Evolutionary conservation across 2,329 filamentous ascomycete genomes (phyloP).

Genomic region (Leptosphaerulina australis): DNA sequence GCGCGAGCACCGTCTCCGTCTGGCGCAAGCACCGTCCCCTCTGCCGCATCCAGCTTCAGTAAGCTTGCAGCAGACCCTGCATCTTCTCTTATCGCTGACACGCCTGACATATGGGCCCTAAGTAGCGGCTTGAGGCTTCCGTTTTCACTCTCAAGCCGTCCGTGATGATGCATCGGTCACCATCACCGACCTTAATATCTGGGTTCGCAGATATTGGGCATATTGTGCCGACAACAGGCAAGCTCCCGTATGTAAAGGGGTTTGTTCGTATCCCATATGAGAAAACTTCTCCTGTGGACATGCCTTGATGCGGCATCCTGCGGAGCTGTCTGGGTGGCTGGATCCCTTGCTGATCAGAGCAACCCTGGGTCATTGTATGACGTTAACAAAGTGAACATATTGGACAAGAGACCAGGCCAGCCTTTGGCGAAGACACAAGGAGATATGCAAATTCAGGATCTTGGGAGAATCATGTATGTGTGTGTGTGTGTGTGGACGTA

Average conservation of each 20-base stretch:
- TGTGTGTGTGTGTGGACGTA: too few relatives aligned
- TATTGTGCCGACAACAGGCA: background rate
- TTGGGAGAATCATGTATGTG: too few relatives aligned
- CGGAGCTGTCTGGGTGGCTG: background rate
- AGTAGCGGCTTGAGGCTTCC: background rate
- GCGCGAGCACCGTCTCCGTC: constrained; percentile 3
- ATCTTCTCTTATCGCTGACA: background rate
- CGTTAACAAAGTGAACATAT: background rate
- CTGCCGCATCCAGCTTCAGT: too few relatives aligned
- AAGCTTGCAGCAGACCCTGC: constrained; percentile 9
- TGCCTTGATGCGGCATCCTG: background rate
- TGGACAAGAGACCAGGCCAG: background rate
- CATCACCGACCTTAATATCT: background rate
- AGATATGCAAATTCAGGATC: background rate
- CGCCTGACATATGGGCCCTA: constrained; percentile 7
- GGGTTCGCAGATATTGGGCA: too few relatives aligned
- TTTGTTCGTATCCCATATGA: background rate
- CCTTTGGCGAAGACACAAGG: constrained; percentile 2
- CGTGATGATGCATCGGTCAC: background rate
- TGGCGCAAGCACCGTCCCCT: too few relatives aligned
- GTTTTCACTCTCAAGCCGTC: background rate
- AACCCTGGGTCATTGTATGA: constrained; percentile 8
- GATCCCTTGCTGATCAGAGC: constrained; percentile 13
- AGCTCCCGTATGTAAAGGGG: background rate
- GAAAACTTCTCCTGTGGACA: constrained; percentile 2